phyloP scores from a whole-genome alignment of 306 rosid species.

The Adenanthera pavonina region DNA sequence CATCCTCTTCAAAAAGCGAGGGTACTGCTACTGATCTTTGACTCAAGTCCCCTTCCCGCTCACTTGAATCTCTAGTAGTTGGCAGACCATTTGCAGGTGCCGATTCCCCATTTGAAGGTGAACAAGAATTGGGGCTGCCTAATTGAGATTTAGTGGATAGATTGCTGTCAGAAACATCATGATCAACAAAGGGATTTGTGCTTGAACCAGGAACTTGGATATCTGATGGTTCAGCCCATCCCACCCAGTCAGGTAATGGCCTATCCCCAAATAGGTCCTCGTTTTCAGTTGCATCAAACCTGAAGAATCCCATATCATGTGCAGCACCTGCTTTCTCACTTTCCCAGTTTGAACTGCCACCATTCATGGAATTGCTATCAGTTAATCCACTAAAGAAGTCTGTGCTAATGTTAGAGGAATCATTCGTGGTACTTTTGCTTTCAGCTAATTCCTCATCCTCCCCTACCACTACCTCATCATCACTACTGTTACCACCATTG shows the following conservation, averaged over 20 bases:
- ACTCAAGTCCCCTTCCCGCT: constrained; percentile 56
- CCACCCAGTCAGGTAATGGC: constrained; percentile 93
- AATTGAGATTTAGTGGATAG: constrained; percentile 49
- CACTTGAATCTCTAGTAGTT: constrained; percentile 50
- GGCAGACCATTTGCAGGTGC: constrained; percentile 70
- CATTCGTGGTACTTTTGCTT: constrained; percentile 58
- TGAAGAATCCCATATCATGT: constrained; percentile 78
- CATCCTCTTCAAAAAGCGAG: constrained; percentile 92
- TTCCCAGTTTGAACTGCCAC: constrained; percentile 53
- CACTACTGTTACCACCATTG: constrained; percentile 83
- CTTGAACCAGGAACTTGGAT: constrained; percentile 72
- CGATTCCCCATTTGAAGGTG: constrained; percentile 55
- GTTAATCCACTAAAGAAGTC: constrained; percentile 55
- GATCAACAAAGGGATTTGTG: constrained; percentile 83
- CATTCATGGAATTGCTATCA: constrained; percentile 54
- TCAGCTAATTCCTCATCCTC: constrained; percentile 78
- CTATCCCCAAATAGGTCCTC: constrained; percentile 74
- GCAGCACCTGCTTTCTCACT: constrained; percentile 57
- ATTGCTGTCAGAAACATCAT: constrained; percentile 49
- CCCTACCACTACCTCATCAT: constrained; percentile 92
- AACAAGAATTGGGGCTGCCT: constrained; percentile 50
- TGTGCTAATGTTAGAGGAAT: constrained; percentile 64
- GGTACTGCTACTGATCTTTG: constrained; percentile 67
- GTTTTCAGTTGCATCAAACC: constrained; percentile 74
- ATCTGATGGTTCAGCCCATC: constrained; percentile 83